Conservation (phyloP, 139 green algal genomes). For the Picochlorum sp. region DNA sequence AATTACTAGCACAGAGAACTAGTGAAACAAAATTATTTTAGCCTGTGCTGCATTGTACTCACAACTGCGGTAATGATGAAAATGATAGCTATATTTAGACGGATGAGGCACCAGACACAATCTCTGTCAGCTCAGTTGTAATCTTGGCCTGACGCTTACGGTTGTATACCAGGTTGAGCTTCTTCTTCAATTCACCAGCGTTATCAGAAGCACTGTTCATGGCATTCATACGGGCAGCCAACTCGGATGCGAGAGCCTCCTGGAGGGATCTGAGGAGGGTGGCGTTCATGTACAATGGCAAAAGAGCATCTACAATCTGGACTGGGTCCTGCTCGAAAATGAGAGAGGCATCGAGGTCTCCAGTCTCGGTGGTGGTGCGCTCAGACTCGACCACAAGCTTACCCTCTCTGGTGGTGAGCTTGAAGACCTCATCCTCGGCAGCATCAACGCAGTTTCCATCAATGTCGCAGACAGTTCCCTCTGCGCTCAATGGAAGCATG, state of each 20-base stretch:
- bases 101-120: constrained; percentile 12
- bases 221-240: constrained; percentile 98
- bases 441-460: constrained; percentile 95
- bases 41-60: too few relatives aligned
- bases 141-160: constrained; percentile 87
- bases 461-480: constrained; percentile 75
- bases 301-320: constrained; percentile 96
- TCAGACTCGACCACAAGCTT: constrained; percentile 83
- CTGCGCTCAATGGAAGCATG: constrained; percentile 84
- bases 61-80: too few relatives aligned
- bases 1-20: too few relatives aligned
- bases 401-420: constrained; percentile 82
- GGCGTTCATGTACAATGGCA: constrained; percentile 98
- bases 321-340: constrained; percentile 98
- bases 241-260: constrained; percentile 92
- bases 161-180: constrained; percentile 89
- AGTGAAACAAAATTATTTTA: too few relatives aligned
- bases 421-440: constrained; percentile 96
- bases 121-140: constrained; percentile 71
- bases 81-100: constrained; percentile 2
- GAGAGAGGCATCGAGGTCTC: constrained; percentile 72
- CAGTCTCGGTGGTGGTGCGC: constrained; percentile 53
- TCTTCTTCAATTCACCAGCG: constrained; percentile 85
- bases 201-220: constrained; percentile 97
- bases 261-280: constrained; percentile 71